Base-by-base conservation (phyloP, 2,329 filamentous ascomycete genomes). In the Pestalotiopsis sp. region DNA sequence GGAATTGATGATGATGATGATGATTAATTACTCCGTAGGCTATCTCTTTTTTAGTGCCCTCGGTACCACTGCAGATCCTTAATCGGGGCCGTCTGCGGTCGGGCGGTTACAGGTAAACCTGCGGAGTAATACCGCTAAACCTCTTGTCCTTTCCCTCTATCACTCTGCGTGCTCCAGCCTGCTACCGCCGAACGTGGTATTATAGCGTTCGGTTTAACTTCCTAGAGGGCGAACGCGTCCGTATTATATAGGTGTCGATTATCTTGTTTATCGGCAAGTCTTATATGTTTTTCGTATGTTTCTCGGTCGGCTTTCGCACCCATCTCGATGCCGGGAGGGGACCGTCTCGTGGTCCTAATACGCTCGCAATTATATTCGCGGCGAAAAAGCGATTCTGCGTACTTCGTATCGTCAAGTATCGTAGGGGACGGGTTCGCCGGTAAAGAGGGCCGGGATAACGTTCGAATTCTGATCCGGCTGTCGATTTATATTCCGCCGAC, bases 1-100 rank as follows among this genome's bases (percentile, higher is more conserved):
- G 3, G 81, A 83, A 17, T 77, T 71, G 68, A n/a, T n/a, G n/a
- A n/a, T n/a, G n/a, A 31, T 31, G 6, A 31, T 31, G 2, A 31
- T 31, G 6, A 31, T 31, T 31, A 31, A 31, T 31, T 31, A 31
- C 6, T 31, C 27, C 27, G 27, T 31, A 31, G 5, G 5, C 5
- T 31, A 31, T 31, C 2, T 31, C 1, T n/a, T n/a, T 25, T 25
- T 3, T 5, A 31, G 6, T 31, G 27, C 27, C 27, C 27, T 31
- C 27, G 27, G 27, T 31, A 31, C 27, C 5, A 7, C 6, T 31
- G 6, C 5, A 1, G 4, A 4, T 31, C 27, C 6, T 31, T 6
- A 25, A 3, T 25, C 23, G 23, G 23, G 23, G 23, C 27, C 23
- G 23, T 25, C 5, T 31, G 6, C 27, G 27, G 45, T 4, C 45